Base-by-base conservation (phyloP, 345 rosid species). In the Alliaria petiolata region DNA sequence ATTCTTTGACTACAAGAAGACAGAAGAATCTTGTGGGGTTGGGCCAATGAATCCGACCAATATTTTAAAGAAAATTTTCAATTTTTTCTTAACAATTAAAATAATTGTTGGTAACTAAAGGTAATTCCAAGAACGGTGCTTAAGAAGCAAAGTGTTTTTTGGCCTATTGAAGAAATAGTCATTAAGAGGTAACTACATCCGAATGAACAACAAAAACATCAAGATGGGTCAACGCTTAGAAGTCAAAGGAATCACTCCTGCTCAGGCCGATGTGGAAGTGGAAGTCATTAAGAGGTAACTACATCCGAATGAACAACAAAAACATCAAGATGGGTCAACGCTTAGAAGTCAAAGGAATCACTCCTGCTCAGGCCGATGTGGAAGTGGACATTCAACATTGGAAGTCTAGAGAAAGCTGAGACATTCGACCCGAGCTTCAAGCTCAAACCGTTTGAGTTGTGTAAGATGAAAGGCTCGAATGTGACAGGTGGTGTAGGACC, bases 191-290 rank as follows among this genome's bases (percentile, higher is more conserved):
- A 13, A 74, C 2, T 64, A 67, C 5, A 81, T 85, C 8, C 54
- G 78, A 61, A 38, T 88, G 55, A 71, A 16, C 28, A 66, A 78
- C 12, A 33, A 61, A n/a, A 26, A 38, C 34, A 80, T 95, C 8
- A 17, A 74, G 10, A 44, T 42, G 7, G 95, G 95, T 19, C 67
- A 83, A 7, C 69, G 67, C 12, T 8, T 85, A 6, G 86, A 88
- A 76, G 80, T 95, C 35, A 54, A 71, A 77, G 93, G 89, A 77
- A 81, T 88, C 46, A 85, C 88, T 8, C 85, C 95, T 13, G 87
- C 89, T 4, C 95, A 95, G 87, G 95, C 87, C 10, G 98, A 91
- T 65, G 89, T 91, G 7, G 96, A 89, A 10, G 95, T 87, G 0
- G n/a, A 85, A 86, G 68, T 72, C 63, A 15, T 59, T 88, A 0